Base-by-base conservation (phyloP, 371 early-diverging fungal genomes). In the Apophysomyces trapeziformis region DNA sequence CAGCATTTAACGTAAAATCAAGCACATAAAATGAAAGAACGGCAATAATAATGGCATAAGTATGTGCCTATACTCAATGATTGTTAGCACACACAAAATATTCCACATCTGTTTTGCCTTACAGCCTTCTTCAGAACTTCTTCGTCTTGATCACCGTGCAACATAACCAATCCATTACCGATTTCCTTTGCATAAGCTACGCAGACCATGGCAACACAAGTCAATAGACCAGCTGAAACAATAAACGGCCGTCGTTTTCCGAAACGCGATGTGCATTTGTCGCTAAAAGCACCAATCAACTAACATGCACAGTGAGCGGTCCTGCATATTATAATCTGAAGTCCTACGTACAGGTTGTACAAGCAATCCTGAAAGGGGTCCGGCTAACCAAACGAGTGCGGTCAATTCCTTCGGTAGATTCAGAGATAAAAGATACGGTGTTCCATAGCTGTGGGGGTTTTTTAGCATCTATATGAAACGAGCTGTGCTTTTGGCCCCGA, bases 1-100 rank as follows among this genome's bases (percentile, higher is more conserved):
- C 85, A 1, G 90, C 90, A 68, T 94, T 94, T 60, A 94, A 78
- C 0, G 92, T 85, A 66, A 94, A 93, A 68, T 94, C 95, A 5
- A 94, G 75, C 32, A 79, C 72, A 64, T 91, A 92, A 70, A 94
- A 93, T 0, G 86, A 85, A 0, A 80, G 13, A 1, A 94, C 91
- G 11, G 91, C 92, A 4, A 89, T 71, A 0, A 73, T 65, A 38
- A 87, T 85, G 59, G 71, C 71, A 60, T 64, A 71, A 3, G 67
- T 64, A 35, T 67, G 71, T 11, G 46, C 16, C 71, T 71, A 59
- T 18, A 63, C 0, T 46, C 18, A 32, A 7, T 26, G 54, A 21
- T 21, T 44, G 64, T 61, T 66, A 74, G 85, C 86, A 82, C 58
- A 89, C 83, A 63, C 32, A 43, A 70, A 72, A 70, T 39, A 58